phyloP scores from a whole-genome alignment of 129 eudicot genomes.

The Erigeron canadensis region DNA sequence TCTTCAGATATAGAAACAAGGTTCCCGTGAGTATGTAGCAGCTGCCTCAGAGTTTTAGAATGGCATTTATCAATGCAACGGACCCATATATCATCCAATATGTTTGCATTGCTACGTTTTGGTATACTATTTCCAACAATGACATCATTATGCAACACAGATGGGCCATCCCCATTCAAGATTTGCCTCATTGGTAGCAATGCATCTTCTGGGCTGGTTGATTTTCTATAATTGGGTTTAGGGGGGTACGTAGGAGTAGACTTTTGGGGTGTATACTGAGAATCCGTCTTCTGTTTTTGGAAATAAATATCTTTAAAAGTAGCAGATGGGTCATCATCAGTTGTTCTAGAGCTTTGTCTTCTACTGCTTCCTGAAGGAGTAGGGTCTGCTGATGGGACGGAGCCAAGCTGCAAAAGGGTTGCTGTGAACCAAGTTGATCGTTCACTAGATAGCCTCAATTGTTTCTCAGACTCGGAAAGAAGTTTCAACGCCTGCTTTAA shows the following conservation, averaged over 20 bases:
- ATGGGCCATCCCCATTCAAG: slow-evolving; percentile 28
- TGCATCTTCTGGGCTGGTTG: slow-evolving; percentile 42
- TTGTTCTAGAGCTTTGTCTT: slow-evolving; percentile 70
- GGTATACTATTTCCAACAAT: slow-evolving; percentile 23
- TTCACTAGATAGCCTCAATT: slow-evolving; percentile 83
- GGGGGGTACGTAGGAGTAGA: slow-evolving; percentile 47
- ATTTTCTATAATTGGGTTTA: slow-evolving; percentile 32
- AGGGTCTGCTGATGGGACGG: slow-evolving; percentile 59
- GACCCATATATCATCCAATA: slow-evolving; percentile 74
- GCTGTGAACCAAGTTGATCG: slow-evolving; percentile 98
- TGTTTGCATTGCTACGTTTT: slow-evolving; percentile 36
- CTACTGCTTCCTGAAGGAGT: slow-evolving; percentile 79
- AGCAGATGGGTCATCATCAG: slow-evolving; percentile 69
- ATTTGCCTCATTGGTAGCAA: slow-evolving; percentile 41
- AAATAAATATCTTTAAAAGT: slow-evolving; percentile 50
- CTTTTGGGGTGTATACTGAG: slow-evolving; percentile 42
- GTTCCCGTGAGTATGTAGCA: slow-evolving; percentile 68
- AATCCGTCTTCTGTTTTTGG: slow-evolving; percentile 46
- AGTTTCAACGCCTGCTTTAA: slow-evolving; percentile 78
- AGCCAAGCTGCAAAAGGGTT: slow-evolving; percentile 85
- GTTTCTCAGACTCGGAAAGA: slow-evolving; percentile 95
- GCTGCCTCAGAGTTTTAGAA: slow-evolving; percentile 74
- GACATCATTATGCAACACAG: slow-evolving; percentile 44
- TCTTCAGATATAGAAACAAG: slow-evolving; percentile 79
- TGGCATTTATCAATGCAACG: slow-evolving; percentile 85